Evolutionary conservation across 1,139 yeast genomes (phyloP), one percentile per base, ranked within the genome.

Genomic region (Hemisphaericaspora xylanilytica): DNA sequence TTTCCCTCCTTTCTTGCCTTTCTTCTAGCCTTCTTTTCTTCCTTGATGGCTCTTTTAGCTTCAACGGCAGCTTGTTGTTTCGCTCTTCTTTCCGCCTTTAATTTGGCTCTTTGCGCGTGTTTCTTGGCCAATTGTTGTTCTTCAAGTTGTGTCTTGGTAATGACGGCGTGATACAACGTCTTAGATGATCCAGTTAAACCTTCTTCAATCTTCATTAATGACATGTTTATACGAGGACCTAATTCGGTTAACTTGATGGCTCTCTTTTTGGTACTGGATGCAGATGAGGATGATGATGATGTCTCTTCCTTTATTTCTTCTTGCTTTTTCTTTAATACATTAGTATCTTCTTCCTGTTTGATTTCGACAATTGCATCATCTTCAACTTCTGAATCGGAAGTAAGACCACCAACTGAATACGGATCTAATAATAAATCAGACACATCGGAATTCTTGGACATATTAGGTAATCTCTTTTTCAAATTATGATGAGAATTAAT

Each of bases 361-460:
- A 88, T 77, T 50, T 83, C 90, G 21, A 89, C 96, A 43, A 86
- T 74, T n/a, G 89, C 86, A 49, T 88, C 88, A 45, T 88, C 96
- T 55, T 92, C 98, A 31, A 89, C 81, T 65, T 92, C 98, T 11
- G 95, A 85, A 54, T 92, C 98, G 33, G 94, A 82, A 2, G 97
- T 87, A 56, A 84, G 79, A 0, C 84, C 87, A 28, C 84, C 88
- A 34, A 81, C 81, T 13, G 87, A 79, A 53, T 84, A 84, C 2
- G 94, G 92, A 56, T 90, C 96, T 43, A 89, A 73, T 39, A 92
- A 70, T 48, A 85, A 75, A 51, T 92, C 96, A 11, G 95, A 76
- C 33, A 90, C 87, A 56, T 90, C 97, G 28, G 67, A 67, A 38
- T 80, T 80, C 33, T 68, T 71, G 24, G 78, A 66, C 60, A 92